Conservation (phyloP, 2,329 filamentous ascomycete species). For the Calonectria leucothoes region DNA sequence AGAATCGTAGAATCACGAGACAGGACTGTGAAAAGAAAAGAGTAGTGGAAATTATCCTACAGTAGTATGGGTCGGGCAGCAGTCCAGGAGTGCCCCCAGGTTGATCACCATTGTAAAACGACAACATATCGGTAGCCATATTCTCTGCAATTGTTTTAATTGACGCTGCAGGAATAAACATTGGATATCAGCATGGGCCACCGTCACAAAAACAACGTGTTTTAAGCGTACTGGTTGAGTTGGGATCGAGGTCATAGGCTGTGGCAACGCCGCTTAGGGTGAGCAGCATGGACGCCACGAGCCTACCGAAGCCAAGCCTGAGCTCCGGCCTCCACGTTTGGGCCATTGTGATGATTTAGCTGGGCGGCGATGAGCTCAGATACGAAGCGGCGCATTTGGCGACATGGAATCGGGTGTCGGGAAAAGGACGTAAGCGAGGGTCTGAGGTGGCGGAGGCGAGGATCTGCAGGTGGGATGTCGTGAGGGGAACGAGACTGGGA, state of each 20-base stretch:
- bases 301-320: slow-evolving; percentile 29
- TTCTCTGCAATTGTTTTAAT: slow-evolving; percentile 60
- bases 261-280: slow-evolving; percentile 37
- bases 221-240: slow-evolving; percentile 48
- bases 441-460: slow-evolving; percentile 12
- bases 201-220: neutral
- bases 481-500: neutral
- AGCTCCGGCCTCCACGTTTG: slow-evolving; percentile 21
- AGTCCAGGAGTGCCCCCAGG: slow-evolving; percentile 63
- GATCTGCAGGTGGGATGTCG: slow-evolving; percentile 2
- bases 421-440: slow-evolving; percentile 17
- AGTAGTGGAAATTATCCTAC: slow-evolving; percentile 48
- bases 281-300: slow-evolving; percentile 41
- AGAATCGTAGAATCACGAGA: neutral
- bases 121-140: slow-evolving; percentile 62
- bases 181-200: slow-evolving; percentile 7
- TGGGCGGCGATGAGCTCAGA: slow-evolving; percentile 34
- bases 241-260: slow-evolving; percentile 52
- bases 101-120: slow-evolving; percentile 58
- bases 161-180: slow-evolving; percentile 54
- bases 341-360: slow-evolving; percentile 35
- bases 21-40: neutral
- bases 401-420: slow-evolving; percentile 32
- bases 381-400: slow-evolving; percentile 23
- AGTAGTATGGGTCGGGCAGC: slow-evolving; percentile 66